phyloP scores from a whole-genome alignment of 805 yeast species.

The Clavispora phyllophila region DNA sequence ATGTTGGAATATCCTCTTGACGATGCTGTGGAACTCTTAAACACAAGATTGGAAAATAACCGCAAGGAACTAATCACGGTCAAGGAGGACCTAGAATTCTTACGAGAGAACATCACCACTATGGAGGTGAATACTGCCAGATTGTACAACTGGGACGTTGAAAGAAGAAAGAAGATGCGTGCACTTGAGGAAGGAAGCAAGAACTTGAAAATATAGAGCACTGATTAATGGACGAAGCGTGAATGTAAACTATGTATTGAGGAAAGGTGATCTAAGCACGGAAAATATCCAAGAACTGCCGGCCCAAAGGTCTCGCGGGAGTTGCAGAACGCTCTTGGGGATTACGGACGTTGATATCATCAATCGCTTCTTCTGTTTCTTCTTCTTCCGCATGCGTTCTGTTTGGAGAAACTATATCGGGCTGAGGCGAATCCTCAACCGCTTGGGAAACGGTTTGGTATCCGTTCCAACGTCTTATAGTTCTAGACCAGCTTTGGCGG shows the following conservation, averaged over 20 bases:
- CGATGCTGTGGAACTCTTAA: conserved; percentile 75
- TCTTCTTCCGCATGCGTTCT: conserved; percentile 6
- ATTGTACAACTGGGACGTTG: conserved; percentile 83
- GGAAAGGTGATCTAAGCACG: conserved; percentile 28
- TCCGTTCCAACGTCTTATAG: conserved; percentile 6
- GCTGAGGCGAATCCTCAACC: conserved; percentile 3
- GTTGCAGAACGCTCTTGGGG: conserved; percentile 45
- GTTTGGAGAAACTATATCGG: background rate
- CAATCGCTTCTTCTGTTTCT: conserved; percentile 22
- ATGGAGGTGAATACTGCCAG: conserved; percentile 98
- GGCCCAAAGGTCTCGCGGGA: conserved; percentile 57
- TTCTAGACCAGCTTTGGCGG: conserved; percentile 3
- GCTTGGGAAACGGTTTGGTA: conserved; percentile 9
- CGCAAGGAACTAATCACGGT: conserved; percentile 53
- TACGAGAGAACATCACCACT: conserved; percentile 87
- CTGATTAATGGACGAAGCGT: background rate
- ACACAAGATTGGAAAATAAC: conserved; percentile 59
- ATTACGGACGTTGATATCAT: conserved; percentile 12
- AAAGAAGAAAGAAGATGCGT: conserved; percentile 53
- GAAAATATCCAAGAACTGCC: conserved; percentile 58
- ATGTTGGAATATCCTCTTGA: conserved; percentile 91
- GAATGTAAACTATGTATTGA: background rate
- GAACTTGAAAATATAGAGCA: conserved; percentile 16
- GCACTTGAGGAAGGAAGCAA: conserved; percentile 31
- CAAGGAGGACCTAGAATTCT: conserved; percentile 78